Evolutionary conservation across 2,329 filamentous ascomycete species (phyloP).

Genomic region (Botrytis hyacinthi): DNA sequence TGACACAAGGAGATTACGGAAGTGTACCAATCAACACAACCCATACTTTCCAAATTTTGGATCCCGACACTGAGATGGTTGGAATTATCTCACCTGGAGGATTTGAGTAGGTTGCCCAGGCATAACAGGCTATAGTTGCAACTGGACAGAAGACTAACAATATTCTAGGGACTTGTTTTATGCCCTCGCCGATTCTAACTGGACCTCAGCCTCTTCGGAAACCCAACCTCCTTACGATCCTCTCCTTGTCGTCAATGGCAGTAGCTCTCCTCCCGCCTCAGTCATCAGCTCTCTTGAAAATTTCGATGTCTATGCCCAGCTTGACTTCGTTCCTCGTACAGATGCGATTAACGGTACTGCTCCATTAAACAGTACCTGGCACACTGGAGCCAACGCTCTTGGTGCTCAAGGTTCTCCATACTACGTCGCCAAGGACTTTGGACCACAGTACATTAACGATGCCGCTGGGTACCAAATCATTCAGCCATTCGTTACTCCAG

Average conservation of each 20-base stretch:
- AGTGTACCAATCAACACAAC: slow-evolving; percentile 47
- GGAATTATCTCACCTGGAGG: slow-evolving; percentile 48
- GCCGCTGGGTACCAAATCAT: slow-evolving; percentile 44
- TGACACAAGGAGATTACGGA: slow-evolving; percentile 48
- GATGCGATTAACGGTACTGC: slow-evolving; percentile 45
- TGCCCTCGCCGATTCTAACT: slow-evolving; percentile 36
- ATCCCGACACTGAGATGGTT: slow-evolving; percentile 48
- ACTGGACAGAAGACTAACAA: background rate
- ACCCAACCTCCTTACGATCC: slow-evolving; percentile 41
- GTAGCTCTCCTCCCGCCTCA: slow-evolving; percentile 21
- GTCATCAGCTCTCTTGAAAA: slow-evolving; percentile 41
- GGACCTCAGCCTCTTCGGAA: slow-evolving; percentile 40
- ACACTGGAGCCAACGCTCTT: slow-evolving; percentile 41
- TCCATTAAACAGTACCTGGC: slow-evolving; percentile 41
- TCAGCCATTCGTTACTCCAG: slow-evolving; percentile 44
- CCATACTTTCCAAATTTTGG: slow-evolving; percentile 49
- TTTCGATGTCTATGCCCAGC: slow-evolving; percentile 47
- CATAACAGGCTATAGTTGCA: slow-evolving; percentile 1
- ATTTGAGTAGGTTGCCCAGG: slow-evolving; percentile 43
- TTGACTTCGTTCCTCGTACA: slow-evolving; percentile 42
- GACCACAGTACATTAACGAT: slow-evolving; percentile 46
- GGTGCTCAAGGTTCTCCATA: slow-evolving; percentile 41
- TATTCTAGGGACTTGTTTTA: slow-evolving; percentile 43
- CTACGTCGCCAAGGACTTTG: slow-evolving; percentile 47
- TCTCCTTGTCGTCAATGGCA: background rate